Evolutionary conservation across 1,139 yeast genomes (phyloP).

Genomic region (Saccharomyces hybrid): DNA sequence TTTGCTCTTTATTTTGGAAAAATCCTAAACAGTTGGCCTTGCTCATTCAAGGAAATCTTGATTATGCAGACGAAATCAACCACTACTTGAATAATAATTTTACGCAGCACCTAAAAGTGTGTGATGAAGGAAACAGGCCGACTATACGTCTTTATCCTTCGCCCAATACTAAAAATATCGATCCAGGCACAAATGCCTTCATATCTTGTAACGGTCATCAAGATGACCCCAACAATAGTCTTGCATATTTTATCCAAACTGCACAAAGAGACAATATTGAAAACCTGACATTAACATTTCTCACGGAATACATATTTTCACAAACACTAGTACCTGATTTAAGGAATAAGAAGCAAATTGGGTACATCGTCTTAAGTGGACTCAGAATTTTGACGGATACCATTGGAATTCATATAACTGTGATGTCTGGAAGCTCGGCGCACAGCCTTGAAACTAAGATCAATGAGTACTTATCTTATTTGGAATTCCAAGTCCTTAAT

Average conservation of each 20-base stretch:
- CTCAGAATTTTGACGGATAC: slow-evolving; percentile 43
- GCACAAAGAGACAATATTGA: slow-evolving; percentile 38
- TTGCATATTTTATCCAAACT: slow-evolving; percentile 48
- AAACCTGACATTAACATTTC: slow-evolving; percentile 36
- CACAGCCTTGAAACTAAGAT: slow-evolving; percentile 37
- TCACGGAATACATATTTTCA: slow-evolving; percentile 41
- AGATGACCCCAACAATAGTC: slow-evolving; percentile 44
- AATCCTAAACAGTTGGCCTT: slow-evolving; percentile 35
- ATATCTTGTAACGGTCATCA: slow-evolving; percentile 31
- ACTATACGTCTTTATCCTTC: not conserved
- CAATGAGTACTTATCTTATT: slow-evolving; percentile 39
- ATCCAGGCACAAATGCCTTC: slow-evolving; percentile 34
- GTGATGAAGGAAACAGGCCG: not conserved
- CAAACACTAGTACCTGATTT: slow-evolving; percentile 40
- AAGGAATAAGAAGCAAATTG: slow-evolving; percentile 48
- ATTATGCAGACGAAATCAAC: slow-evolving; percentile 23
- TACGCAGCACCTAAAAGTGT: slow-evolving; percentile 4
- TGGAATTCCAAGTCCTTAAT: not conserved
- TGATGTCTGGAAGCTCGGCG: slow-evolving; percentile 43
- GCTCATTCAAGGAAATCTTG: slow-evolving; percentile 45
- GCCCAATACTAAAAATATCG: slow-evolving; percentile 21
- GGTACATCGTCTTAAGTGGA: slow-evolving; percentile 52
- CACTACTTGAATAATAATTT: slow-evolving; percentile 16
- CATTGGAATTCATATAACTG: slow-evolving; percentile 47
- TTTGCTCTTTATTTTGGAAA: slow-evolving; percentile 27